Evolutionary conservation across 139 green algal species (phyloP), one percentile per base, ranked within the genome.

Genomic region (Chloropicon primus): DNA sequence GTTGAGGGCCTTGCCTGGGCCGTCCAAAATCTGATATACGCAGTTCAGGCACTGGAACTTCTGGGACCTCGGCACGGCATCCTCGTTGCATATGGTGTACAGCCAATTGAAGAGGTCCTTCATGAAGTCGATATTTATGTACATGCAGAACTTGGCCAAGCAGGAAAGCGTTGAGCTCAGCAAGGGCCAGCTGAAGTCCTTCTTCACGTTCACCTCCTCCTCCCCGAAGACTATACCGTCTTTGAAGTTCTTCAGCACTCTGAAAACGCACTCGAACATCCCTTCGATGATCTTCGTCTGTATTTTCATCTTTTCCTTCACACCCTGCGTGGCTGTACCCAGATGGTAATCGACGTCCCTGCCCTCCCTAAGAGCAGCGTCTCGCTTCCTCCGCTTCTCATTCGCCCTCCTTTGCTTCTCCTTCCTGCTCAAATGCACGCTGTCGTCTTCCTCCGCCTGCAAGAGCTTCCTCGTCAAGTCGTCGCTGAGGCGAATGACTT

Each of bases 11-110:
- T 62, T 62, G 5, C 41, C 41, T n/a, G 41, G 41, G 41, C 41
- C 41, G 41, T 62, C 41, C 10, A 62, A 17, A 62, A 62, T 62
- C 26, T 91, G 84, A 27, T 87, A 28, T 2, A 79, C 73, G 10
- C 75, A 77, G 83, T 90, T 85, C 76, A 89, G 80, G 1, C 25
- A 21, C 78, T 90, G 85, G 26, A 92, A 79, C 22, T 82, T 80
- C 28, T 81, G 79, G 26, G 89, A 89, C 78, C 90, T 85, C 22
- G 29, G 72, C 62, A 89, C 75, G 21, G 90, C 87, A 29, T 90
- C 86, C 25, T 87, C 86, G 78, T 89, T 90, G 22, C 81, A 86
- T 62, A 84, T 87, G 77, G 29, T 53, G 22, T 22, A 54, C 17
- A 77, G 1, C 54, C 41, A 76, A 10, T 22, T 2, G n/a, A 73